Percentiles rank a stretch among this genome's conserved stretches.
These are phyloP conservation scores for Termitomyces sp. DNA, from an alignment of 768 basidiomycete species.

Conservation along the genomic window DNA sequence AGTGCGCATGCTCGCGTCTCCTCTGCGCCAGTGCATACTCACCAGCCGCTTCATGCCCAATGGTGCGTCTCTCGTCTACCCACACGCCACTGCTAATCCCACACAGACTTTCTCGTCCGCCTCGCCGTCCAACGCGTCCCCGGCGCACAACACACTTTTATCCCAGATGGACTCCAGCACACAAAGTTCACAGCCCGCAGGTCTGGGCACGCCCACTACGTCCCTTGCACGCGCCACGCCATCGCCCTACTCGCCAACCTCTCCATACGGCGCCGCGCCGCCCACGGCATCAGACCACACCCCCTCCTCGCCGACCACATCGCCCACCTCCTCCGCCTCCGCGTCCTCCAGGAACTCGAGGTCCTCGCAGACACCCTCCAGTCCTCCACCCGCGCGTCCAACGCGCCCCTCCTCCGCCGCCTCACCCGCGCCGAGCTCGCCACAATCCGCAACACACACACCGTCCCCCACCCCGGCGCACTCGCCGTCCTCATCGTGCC, in stretches of 20 bases:
- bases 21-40: conserved; percentile 50
- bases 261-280: conserved; percentile 28
- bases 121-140: conserved; percentile 46
- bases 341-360: conserved; percentile 72
- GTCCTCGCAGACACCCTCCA: conserved; percentile 45
- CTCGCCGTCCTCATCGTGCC: conserved; percentile 69
- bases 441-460: conserved; percentile 37
- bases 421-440: conserved; percentile 62
- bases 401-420: conserved; percentile 45
- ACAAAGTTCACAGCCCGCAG: conserved; percentile 48
- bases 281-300: conserved; percentile 28
- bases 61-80: conserved; percentile 32
- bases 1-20: conserved; percentile 73
- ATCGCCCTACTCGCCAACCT: conserved; percentile 32
- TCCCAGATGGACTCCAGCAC: conserved; percentile 63
- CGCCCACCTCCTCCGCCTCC: conserved; percentile 60
- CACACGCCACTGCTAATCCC: neutral
- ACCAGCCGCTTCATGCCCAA: conserved; percentile 50
- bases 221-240: conserved; percentile 55
- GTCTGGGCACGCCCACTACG: conserved; percentile 43
- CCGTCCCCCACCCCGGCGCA: conserved; percentile 46
- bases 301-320: conserved; percentile 50
- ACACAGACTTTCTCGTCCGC: conserved; percentile 62
- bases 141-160: conserved; percentile 18
- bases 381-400: conserved; percentile 2